Conservation (phyloP, 2,329 filamentous ascomycete species). For the Tolypocladium sp. region DNA sequence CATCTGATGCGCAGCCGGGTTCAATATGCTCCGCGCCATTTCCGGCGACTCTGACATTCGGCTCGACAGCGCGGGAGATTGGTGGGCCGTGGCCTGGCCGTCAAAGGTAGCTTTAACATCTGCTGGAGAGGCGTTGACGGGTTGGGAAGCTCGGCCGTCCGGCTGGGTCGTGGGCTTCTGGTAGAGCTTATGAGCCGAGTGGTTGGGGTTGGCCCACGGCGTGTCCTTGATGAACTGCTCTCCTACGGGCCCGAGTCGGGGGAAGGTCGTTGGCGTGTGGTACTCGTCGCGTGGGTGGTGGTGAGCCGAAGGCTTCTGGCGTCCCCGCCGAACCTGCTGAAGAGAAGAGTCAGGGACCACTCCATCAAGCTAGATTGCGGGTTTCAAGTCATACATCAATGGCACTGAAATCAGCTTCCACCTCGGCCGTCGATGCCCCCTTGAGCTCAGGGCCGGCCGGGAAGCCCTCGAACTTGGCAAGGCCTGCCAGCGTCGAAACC, state of each 20-base stretch:
- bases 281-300: conserved; percentile 29
- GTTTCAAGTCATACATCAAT: conserved; percentile 57
- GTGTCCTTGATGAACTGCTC: conserved; percentile 85
- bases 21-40: conserved; percentile 27
- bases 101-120: conserved; percentile 16
- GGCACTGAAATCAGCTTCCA: conserved; percentile 79
- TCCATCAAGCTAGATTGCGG: conserved; percentile 1
- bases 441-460: conserved; percentile 83
- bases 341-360: conserved; percentile 10
- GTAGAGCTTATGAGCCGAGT: conserved; percentile 53
- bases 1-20: conserved; percentile 19
- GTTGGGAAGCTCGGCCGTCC: conserved; percentile 12
- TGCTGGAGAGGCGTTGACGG: conserved; percentile 6
- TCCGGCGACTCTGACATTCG: conserved; percentile 33
- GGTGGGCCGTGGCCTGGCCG: conserved; percentile 11
- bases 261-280: conserved; percentile 32
- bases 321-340: conserved; percentile 23
- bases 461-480: conserved; percentile 94
- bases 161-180: conserved; percentile 22
- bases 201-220: conserved; percentile 86
- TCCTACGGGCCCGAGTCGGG: conserved; percentile 55
- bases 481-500: conserved; percentile 79
- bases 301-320: conserved; percentile 27
- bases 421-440: conserved; percentile 60
- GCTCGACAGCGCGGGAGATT: conserved; percentile 16